Conservation (phyloP, 2,329 filamentous ascomycete species). For the Exophiala sp. region DNA sequence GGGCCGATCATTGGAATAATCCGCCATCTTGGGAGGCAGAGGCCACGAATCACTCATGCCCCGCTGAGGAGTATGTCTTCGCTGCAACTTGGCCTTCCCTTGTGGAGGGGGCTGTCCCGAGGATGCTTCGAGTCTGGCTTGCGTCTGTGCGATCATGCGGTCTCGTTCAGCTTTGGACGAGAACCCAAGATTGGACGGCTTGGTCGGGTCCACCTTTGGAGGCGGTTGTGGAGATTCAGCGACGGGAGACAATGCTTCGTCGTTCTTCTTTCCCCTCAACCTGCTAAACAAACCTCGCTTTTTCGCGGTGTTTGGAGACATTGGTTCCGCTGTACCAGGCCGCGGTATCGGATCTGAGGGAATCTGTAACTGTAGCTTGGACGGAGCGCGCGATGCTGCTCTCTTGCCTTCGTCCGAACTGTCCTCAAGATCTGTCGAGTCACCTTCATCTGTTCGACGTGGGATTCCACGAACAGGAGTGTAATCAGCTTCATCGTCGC, state of each 20-base stretch:
- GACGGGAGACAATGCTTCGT: conserved; percentile 24
- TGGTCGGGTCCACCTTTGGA: conserved; percentile 52
- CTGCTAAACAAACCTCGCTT: conserved; percentile 44
- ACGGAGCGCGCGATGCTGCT: conserved; percentile 23
- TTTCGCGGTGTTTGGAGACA: conserved; percentile 36
- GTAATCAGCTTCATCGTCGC: conserved; percentile 63
- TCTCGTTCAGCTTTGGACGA: conserved; percentile 53
- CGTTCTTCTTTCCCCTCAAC: conserved; percentile 63
- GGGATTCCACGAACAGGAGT: conserved; percentile 60
- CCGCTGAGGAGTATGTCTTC: conserved; percentile 40
- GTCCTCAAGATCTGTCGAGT: conserved; percentile 61
- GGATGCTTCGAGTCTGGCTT: conserved; percentile 43
- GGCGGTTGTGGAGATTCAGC: conserved; percentile 6
- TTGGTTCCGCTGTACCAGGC: conserved; percentile 32
- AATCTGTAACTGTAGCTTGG: conserved; percentile 25
- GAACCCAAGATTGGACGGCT: conserved; percentile 51
- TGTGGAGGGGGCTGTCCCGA: conserved; percentile 27
- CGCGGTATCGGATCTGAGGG: conserved; percentile 32
- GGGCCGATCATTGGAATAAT: conserved; percentile 23
- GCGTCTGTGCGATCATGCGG: conserved; percentile 58
- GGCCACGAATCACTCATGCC: conserved; percentile 48
- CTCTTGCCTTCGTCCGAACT: conserved; percentile 53
- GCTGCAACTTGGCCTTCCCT: conserved; percentile 45
- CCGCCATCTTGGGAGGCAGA: conserved; percentile 33
- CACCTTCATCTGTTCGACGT: conserved; percentile 56